phyloP scores from a whole-genome alignment of 371 early-diverging fungal species.

The Lichtheimia hyalospora region DNA sequence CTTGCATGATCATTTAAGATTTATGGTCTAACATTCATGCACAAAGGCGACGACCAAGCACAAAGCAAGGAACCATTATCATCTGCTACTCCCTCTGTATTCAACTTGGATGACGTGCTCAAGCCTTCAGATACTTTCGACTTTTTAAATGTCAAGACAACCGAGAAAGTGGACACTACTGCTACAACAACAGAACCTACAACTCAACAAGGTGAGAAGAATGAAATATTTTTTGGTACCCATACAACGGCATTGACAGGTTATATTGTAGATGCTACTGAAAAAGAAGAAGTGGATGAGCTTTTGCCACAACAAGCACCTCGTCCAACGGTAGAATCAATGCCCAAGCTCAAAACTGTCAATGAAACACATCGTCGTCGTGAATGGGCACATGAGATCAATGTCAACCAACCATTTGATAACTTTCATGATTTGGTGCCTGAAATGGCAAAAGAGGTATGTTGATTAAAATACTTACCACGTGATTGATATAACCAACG shows the following conservation, averaged over 20 bases:
- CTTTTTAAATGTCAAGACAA: constrained; percentile 36
- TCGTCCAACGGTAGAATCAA: constrained; percentile 1
- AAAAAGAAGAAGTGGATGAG: constrained; percentile 38
- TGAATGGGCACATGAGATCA: constrained; percentile 94
- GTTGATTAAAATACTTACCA: background rate
- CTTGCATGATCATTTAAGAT: background rate
- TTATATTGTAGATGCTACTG: background rate
- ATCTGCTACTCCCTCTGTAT: constrained; percentile 17
- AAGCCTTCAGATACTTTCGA: constrained; percentile 44
- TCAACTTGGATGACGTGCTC: constrained; percentile 63
- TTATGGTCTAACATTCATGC: too few species aligned
- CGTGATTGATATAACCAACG: background rate
- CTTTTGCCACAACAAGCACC: constrained; percentile 28
- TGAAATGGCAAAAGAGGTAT: constrained; percentile 75
- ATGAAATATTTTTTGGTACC: background rate
- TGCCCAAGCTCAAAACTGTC: constrained; percentile 25
- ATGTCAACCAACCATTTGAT: constrained; percentile 78
- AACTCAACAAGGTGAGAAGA: constrained; percentile 6
- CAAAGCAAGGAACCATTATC: background rate
- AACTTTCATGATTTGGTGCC: constrained; percentile 86
- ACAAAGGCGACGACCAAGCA: too few species aligned
- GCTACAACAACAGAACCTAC: background rate
- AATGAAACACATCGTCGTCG: constrained; percentile 46
- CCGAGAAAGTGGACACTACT: constrained; percentile 6
- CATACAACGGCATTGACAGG: too few species aligned